Evolutionary conservation across 2,329 filamentous ascomycete genomes (phyloP).

Genomic region (Didymosphaeria variabile): DNA sequence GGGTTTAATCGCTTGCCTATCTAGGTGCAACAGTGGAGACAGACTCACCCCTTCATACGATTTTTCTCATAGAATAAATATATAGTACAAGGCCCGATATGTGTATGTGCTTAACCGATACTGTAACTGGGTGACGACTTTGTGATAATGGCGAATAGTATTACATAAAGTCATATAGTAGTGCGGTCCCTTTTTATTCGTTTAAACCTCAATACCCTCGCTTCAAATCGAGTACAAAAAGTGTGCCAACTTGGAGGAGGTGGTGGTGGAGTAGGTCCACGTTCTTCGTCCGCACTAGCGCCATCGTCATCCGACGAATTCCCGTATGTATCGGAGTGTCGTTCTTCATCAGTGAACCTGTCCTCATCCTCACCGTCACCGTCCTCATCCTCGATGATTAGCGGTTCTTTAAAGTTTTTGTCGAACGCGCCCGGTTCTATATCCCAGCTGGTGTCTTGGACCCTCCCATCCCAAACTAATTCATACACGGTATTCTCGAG

Average conservation of each 20-base stretch:
- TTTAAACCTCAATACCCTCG: conserved; percentile 6
- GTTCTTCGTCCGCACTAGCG: not conserved
- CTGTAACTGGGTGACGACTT: too few relatives aligned
- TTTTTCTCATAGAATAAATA: too few relatives aligned
- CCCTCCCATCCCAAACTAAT: conserved; percentile 35
- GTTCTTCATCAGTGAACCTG: not conserved
- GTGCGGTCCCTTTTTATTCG: not conserved
- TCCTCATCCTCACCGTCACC: not conserved
- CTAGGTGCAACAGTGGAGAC: not conserved
- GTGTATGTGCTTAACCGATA: too few relatives aligned
- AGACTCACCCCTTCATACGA: not conserved
- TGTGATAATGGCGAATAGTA: too few relatives aligned
- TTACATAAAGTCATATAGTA: not conserved
- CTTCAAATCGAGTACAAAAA: conserved; percentile 1
- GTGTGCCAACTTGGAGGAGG: not conserved
- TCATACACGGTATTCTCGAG: conserved; percentile 19
- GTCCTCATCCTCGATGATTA: not conserved
- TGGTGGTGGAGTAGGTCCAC: not conserved
- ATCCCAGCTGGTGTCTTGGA: conserved; percentile 27
- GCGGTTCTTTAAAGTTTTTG: not conserved
- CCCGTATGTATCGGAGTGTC: not conserved
- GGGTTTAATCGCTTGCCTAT: not conserved
- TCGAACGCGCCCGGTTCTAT: not conserved
- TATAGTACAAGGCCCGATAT: too few relatives aligned
- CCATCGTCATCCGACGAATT: not conserved